A percentile compares a stretch with the other conserved stretches of the same genome.
phyloP scores from a whole-genome alignment of 2,329 filamentous ascomycete species.

The Aspergillus alliaceus region DNA sequence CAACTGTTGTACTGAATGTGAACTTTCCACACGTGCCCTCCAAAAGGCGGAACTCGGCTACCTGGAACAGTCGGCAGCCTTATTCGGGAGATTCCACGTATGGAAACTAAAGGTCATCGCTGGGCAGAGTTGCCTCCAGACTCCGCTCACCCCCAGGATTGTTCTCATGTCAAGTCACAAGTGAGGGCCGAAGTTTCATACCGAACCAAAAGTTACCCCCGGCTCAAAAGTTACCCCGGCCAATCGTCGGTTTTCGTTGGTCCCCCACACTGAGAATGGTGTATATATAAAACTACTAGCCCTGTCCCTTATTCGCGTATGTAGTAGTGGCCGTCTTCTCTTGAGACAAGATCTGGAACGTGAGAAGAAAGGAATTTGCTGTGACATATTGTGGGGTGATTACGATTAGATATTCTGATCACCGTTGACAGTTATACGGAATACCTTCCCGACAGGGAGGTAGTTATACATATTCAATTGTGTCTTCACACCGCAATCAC shows the following conservation, averaged over 20 bases:
- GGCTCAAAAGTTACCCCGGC: too few relatives aligned
- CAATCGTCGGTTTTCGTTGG: conserved; percentile 7
- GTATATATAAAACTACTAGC: conserved; percentile 15
- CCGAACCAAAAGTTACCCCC: conserved; percentile 20
- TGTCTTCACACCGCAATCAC: not conserved
- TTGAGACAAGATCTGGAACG: too few relatives aligned
- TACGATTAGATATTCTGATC: not conserved
- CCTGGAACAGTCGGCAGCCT: conserved; percentile 20
- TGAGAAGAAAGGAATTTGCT: not conserved
- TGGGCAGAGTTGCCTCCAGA: conserved; percentile 4
- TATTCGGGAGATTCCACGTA: conserved; percentile 24
- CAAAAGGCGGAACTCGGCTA: conserved; percentile 27
- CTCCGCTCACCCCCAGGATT: conserved; percentile 14
- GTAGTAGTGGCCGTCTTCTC: not conserved
- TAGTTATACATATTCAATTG: too few relatives aligned
- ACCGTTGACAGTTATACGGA: too few relatives aligned
- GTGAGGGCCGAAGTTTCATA: conserved; percentile 19
- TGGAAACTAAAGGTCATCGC: conserved; percentile 3
- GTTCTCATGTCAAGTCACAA: conserved; percentile 6
- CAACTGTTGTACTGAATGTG: too few relatives aligned
- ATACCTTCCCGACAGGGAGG: not conserved
- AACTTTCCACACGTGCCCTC: not conserved
- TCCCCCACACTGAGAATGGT: conserved; percentile 9
- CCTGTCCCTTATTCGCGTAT: too few relatives aligned
- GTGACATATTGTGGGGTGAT: not conserved